These are phyloP conservation scores for Nepenthes mirabilis DNA, from an alignment of 148 eudicot genomes.

Conservation along the genomic window DNA sequence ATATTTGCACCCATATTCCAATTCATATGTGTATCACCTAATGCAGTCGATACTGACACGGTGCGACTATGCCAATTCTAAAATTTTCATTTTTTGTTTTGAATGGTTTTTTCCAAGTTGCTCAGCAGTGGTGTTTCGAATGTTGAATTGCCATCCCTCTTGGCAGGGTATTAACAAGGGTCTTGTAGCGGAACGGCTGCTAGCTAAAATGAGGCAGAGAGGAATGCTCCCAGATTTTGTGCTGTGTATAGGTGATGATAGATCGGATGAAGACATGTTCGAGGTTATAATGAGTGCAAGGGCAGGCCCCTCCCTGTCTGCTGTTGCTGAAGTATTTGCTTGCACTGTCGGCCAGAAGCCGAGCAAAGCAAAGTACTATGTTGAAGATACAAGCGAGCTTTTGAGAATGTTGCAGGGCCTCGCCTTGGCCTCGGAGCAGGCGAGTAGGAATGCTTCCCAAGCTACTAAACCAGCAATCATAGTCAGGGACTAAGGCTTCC, in stretches of 20 bases:
- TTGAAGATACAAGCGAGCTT: slow-evolving; percentile 41
- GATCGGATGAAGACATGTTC: slow-evolving; percentile 60
- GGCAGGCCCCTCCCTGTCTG: slow-evolving; percentile 29
- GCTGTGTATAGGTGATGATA: slow-evolving; percentile 47
- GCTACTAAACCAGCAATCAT: slow-evolving; percentile 1
- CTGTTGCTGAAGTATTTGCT: slow-evolving; percentile 45
- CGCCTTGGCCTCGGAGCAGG: slow-evolving; percentile 34
- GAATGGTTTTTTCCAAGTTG: too few species aligned
- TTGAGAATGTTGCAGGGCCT: slow-evolving; percentile 42
- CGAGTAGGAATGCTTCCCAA: slow-evolving; percentile 12
- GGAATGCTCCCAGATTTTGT: slow-evolving; percentile 51
- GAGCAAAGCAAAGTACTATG: slow-evolving; percentile 47
- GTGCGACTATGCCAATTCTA: too few species aligned
- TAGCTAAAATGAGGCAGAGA: slow-evolving; percentile 28
- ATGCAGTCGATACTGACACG: too few species aligned
- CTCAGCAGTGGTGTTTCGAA: too few species aligned
- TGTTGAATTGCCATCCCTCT: neutral
- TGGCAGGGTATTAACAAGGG: slow-evolving; percentile 49
- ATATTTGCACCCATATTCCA: too few species aligned
- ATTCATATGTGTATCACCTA: too few species aligned
- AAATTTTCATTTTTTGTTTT: too few species aligned
- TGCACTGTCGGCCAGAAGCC: slow-evolving; percentile 59
- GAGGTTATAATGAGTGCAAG: slow-evolving; percentile 41
- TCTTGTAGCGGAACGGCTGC: slow-evolving; percentile 35
- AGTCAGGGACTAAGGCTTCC: neutral